phyloP scores from a whole-genome alignment of 2,329 filamentous ascomycete genomes.

The Paramyrothecium roridum region DNA sequence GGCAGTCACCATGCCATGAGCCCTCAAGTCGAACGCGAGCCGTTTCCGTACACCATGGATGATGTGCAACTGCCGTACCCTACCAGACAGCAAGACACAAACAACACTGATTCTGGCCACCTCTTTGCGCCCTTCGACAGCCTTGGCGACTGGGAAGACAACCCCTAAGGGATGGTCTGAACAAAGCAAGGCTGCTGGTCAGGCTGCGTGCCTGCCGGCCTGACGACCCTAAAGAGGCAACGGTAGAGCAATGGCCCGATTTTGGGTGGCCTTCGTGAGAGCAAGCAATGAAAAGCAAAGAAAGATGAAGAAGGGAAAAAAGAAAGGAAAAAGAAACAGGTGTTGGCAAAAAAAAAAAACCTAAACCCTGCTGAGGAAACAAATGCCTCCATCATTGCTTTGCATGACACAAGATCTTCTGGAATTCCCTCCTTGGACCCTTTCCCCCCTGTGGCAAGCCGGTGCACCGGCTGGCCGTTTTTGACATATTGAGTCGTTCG shows the following conservation, averaged over 20 bases:
- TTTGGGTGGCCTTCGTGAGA: too few relatives aligned
- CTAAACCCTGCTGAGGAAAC: too few relatives aligned
- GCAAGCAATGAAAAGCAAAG: not conserved
- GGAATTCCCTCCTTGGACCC: too few relatives aligned
- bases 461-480: too few relatives aligned
- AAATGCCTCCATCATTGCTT: too few relatives aligned
- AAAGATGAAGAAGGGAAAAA: not conserved
- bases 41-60: not conserved
- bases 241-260: too few relatives aligned
- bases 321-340: not conserved
- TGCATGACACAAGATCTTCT: too few relatives aligned
- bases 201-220: too few relatives aligned
- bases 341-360: not conserved
- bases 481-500: too few relatives aligned
- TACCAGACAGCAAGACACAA: not conserved
- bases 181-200: too few relatives aligned
- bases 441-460: too few relatives aligned
- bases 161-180: not conserved
- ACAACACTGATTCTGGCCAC: not conserved
- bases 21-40: not conserved
- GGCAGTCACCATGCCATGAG: not conserved
- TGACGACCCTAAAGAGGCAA: too few relatives aligned
- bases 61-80: not conserved
- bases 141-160: not conserved
- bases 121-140: not conserved